These are phyloP conservation scores for Zangia roseola DNA, from an alignment of 768 basidiomycete genomes.

Conservation along the genomic window DNA sequence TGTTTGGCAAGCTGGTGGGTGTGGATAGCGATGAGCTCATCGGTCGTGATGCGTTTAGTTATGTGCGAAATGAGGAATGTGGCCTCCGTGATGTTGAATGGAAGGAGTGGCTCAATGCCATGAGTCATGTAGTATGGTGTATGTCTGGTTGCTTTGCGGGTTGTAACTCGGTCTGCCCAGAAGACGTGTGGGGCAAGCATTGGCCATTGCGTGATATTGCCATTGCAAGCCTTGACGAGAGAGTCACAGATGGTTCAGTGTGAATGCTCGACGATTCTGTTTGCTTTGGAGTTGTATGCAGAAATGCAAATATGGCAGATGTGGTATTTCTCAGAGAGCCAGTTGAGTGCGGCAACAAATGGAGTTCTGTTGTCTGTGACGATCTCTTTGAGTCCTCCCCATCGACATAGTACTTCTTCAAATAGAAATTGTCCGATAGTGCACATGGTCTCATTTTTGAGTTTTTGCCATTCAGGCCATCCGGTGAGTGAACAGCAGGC, in stretches of 20 bases:
- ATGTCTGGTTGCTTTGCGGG: slow-evolving; percentile 18
- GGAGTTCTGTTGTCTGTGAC: slow-evolving; percentile 43
- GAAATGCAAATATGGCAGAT: slow-evolving; percentile 42
- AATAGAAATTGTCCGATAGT: slow-evolving; percentile 34
- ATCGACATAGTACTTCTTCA: slow-evolving; percentile 31
- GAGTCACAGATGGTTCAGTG: slow-evolving; percentile 32
- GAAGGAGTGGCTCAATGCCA: slow-evolving; percentile 27
- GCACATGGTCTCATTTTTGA: slow-evolving; percentile 28
- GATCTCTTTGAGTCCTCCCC: slow-evolving; percentile 38
- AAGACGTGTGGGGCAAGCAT: not conserved
- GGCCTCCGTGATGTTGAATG: slow-evolving; percentile 28
- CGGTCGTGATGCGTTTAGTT: too few relatives aligned
- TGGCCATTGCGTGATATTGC: not conserved
- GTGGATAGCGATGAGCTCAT: slow-evolving; percentile 26
- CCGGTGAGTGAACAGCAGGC: slow-evolving; percentile 33
- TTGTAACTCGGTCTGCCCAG: slow-evolving; percentile 10
- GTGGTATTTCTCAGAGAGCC: slow-evolving; percentile 25
- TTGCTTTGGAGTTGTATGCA: slow-evolving; percentile 41
- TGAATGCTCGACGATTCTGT: slow-evolving; percentile 37
- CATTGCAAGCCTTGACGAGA: not conserved
- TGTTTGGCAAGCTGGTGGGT: slow-evolving; percentile 21
- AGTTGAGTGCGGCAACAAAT: slow-evolving; percentile 24
- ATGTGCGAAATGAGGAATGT: slow-evolving; percentile 30
- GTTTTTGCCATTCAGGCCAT: slow-evolving; percentile 32
- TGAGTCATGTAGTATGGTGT: slow-evolving; percentile 21